A percentile compares a stretch with the other conserved stretches of the same genome.
phyloP scores from a whole-genome alignment of 2,329 filamentous ascomycete genomes.

The Monilinia polystroma region DNA sequence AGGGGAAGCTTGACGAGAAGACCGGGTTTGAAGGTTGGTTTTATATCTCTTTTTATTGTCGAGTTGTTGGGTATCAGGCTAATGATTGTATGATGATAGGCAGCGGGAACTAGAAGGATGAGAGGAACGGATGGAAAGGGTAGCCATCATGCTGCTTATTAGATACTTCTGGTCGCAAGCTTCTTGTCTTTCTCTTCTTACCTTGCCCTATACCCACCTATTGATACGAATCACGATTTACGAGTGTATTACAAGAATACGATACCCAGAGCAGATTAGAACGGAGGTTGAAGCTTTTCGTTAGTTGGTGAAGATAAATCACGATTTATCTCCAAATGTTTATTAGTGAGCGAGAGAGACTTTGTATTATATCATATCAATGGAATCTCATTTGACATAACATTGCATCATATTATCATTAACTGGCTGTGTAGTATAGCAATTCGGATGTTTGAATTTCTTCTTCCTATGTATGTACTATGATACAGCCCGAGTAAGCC shows the following conservation, averaged over 20 bases:
- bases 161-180: slow-evolving; percentile 18
- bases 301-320: no score
- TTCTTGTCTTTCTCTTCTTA: slow-evolving; percentile 6
- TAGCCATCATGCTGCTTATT: slow-evolving; percentile 39
- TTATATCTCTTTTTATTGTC: background rate
- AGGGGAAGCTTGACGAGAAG: slow-evolving; percentile 67
- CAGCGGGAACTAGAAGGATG: slow-evolving; percentile 72
- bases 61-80: background rate
- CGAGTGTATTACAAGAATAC: background rate
- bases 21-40: slow-evolving; percentile 65
- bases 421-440: background rate
- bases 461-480: slow-evolving; percentile 15
- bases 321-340: no score
- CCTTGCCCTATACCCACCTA: background rate
- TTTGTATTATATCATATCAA: slow-evolving; percentile 8
- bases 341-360: no score
- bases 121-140: slow-evolving; percentile 70
- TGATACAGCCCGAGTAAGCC: slow-evolving; percentile 4
- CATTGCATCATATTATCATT: background rate
- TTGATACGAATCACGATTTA: background rate
- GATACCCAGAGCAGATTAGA: background rate
- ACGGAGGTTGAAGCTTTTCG: background rate
- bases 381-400: no score
- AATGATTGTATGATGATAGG: slow-evolving; percentile 46
- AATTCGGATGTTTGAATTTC: background rate